Base-by-base conservation (phyloP, 148 eudicot species). In the Euryodendron excelsum region DNA sequence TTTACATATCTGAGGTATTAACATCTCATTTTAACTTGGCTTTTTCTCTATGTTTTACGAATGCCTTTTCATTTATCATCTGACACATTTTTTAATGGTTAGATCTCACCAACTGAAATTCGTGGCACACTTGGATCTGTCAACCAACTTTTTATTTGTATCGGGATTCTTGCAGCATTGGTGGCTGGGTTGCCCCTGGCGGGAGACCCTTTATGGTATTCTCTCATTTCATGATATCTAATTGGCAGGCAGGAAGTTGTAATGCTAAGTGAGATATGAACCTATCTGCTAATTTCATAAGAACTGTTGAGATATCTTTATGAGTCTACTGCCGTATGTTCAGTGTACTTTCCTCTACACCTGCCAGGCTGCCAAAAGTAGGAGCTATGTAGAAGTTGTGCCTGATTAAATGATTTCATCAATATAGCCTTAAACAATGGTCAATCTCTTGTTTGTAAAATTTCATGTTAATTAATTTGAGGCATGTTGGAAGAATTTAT, bases 51-150 rank as follows among this genome's bases (percentile, higher is more conserved):
- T 64, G 14, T 18, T 3, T 28, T 75, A 47, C 75, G 6, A 48
- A 58, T 53, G 3, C 64, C 52, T 34, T 58, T 58, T 30, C 14
- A 21, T 37, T 25, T 55, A 61, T 78, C 6, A 61, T 76, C 79
- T 67, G 82, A 79, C 53, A 50, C 25, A 23, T 44, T 77, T 78
- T 82, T 73, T 65, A 34, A 21, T 85, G 77, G 61, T 67, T 82
- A 95, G 99, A 95, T 95, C 77, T 93, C 99, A 73, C 99, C 99
- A 45, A 95, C 99, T 80, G 99, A 95, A 82, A 95, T 95, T 75
- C 94, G 99, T 5, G 99, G 99, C 68, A 92, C 98, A 45, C 98
- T 95, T 82, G 99, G 99, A 59, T 89, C 99, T 53, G 91, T 93
- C 88, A 95, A 95, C 87, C 99, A 95, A 83, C 89, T 95, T 73